Conservation (phyloP, 257 asterid species). For the Ballota nigra region DNA sequence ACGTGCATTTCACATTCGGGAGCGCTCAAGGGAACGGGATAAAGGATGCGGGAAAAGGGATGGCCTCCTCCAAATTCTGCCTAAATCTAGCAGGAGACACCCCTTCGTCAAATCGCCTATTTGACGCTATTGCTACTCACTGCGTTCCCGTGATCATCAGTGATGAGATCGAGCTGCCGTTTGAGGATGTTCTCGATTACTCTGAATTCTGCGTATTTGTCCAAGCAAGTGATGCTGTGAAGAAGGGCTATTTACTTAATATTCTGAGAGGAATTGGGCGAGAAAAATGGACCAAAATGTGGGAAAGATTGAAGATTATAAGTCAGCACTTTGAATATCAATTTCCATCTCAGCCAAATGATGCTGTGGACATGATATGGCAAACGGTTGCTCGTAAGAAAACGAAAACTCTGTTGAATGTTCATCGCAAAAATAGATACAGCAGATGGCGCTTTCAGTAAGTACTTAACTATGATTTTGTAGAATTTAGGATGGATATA, state of each 20-base stretch:
- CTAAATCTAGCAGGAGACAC: constrained; percentile 89
- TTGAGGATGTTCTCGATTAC: constrained; percentile 69
- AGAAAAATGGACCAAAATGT: constrained; percentile 70
- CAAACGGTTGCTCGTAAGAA: constrained; percentile 60
- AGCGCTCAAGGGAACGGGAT: constrained; percentile 56
- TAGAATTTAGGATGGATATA: not conserved
- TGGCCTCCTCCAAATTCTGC: constrained; percentile 80
- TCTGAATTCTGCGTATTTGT: constrained; percentile 71
- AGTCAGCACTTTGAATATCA: constrained; percentile 58
- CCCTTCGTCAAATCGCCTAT: constrained; percentile 86
- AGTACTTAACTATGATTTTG: not conserved
- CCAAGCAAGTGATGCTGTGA: constrained; percentile 52
- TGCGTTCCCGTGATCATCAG: constrained; percentile 92
- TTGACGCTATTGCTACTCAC: constrained; percentile 78
- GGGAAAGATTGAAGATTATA: constrained; percentile 56
- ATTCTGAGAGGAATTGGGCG: constrained; percentile 53
- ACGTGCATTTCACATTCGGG: constrained; percentile 66
- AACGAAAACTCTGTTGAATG: constrained; percentile 30
- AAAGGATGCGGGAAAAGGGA: constrained; percentile 57
- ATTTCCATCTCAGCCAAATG: constrained; percentile 54
- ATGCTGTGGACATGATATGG: constrained; percentile 97
- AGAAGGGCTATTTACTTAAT: constrained; percentile 60
- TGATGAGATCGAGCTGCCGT: constrained; percentile 84
- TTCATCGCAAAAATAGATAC: constrained; percentile 59
- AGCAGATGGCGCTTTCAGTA: constrained; percentile 34